Evolutionary conservation across 2,329 filamentous ascomycete species (phyloP).

Genomic region (Colletotrichum liaoningense): DNA sequence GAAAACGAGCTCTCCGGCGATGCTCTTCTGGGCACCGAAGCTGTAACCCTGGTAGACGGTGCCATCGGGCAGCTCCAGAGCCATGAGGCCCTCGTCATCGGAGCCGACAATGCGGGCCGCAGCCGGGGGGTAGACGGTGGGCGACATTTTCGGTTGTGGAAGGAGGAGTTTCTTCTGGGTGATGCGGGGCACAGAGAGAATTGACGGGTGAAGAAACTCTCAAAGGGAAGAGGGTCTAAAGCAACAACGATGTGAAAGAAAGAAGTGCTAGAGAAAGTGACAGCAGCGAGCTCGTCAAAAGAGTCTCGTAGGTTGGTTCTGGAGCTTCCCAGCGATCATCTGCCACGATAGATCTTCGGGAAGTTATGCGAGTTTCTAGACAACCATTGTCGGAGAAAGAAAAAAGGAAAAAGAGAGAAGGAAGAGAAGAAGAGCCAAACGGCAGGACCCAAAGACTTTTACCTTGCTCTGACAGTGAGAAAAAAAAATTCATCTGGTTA

Average conservation of each 20-base stretch:
- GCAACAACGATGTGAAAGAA: slow-evolving; percentile 6
- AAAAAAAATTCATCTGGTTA: slow-evolving; percentile 30
- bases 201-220: slow-evolving; percentile 26
- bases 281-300: slow-evolving; percentile 34
- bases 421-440: slow-evolving; percentile 6
- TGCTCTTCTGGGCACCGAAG: slow-evolving; percentile 95
- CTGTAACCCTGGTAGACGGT: slow-evolving; percentile 92
- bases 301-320: slow-evolving; percentile 33
- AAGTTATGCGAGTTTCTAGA: slow-evolving; percentile 34
- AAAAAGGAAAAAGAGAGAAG: slow-evolving; percentile 33
- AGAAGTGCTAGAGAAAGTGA: slow-evolving; percentile 19
- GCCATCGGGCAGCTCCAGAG: slow-evolving; percentile 94
- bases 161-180: background rate
- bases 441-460: slow-evolving; percentile 36
- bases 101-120: slow-evolving; percentile 67
- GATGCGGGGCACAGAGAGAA: slow-evolving; percentile 26
- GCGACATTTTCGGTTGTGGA: slow-evolving; percentile 44
- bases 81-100: slow-evolving; percentile 73
- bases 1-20: slow-evolving; percentile 97
- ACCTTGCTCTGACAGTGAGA: slow-evolving; percentile 19
- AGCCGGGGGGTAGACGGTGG: slow-evolving; percentile 62
- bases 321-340: slow-evolving; percentile 39
- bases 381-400: slow-evolving; percentile 35
- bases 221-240: slow-evolving; percentile 14
- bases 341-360: slow-evolving; percentile 39